Evolutionary conservation across 768 basidiomycete genomes (phyloP), one percentile per base, ranked within the genome.

Genomic region (Mycena alexandri): DNA sequence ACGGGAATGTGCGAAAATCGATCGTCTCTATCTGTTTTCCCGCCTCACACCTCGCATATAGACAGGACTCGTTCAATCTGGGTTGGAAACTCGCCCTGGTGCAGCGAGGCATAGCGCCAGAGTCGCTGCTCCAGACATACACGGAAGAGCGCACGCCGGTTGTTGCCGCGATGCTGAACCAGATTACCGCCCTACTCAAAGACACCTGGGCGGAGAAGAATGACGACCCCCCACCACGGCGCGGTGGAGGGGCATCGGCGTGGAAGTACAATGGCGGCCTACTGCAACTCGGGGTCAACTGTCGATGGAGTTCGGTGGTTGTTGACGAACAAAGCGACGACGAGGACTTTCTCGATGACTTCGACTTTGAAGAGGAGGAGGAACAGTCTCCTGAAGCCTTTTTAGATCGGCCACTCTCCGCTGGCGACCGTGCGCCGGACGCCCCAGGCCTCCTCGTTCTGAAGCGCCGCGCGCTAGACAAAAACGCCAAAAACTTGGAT

Each of bases 361-460:
- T 69, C 7, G 73, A 75, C 16, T 66, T 65, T 7, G 36, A 68
- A 4, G 68, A 69, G 36, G 68, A 63, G 57, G 43, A 61, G 12
- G 72, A 76, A 9, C 72, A 76, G 34, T 72, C 76, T 12, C 74
- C 73, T 33, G 75, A 73, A 24, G 65, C 67, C 21, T 65, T 64
- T 41, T 46, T 60, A 5, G 77, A 79, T 48, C 75, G 74, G 0
- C 69, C 63, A 11, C 46, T 84, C 6, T 70, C 75, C 0, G 85
- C 83, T 6, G 84, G 84, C 0, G 84, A 86, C 69, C 76, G 84
- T 41, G 83, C 83, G 11, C 83, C 83, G 0, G 83, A 85, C 63
- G 82, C 84, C 3, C 75, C 82, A 0, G 77, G 65, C 14, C 71
- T 84, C 22, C 62, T 77, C 2, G 63, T 77, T n/a, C 60, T 68